Evolutionary conservation across 805 yeast genomes (phyloP).

Genomic region (Myxozyma lipomycoides): DNA sequence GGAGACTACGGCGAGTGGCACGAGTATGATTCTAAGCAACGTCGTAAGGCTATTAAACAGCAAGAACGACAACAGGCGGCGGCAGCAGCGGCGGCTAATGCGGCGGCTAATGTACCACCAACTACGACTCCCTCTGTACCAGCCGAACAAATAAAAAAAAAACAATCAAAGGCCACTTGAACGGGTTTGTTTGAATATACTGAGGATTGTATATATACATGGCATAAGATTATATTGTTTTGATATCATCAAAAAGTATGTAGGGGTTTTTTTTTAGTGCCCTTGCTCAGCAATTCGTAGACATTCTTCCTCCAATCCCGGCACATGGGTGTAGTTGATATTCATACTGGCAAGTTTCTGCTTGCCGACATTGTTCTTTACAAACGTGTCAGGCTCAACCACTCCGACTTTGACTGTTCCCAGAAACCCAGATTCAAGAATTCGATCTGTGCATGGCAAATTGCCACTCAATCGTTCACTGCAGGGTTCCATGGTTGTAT

Average conservation of each 20-base stretch:
- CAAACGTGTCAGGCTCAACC: slow-evolving; percentile 83
- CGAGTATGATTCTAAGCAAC: slow-evolving; percentile 88
- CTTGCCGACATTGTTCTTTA: slow-evolving; percentile 67
- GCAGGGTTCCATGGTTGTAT: slow-evolving; percentile 98
- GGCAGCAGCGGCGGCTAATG: slow-evolving; percentile 3
- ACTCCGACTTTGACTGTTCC: slow-evolving; percentile 86
- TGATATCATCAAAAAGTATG: neutral
- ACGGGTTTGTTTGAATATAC: too few species aligned
- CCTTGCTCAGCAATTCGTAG: slow-evolving; percentile 52
- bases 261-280: slow-evolving; percentile 7
- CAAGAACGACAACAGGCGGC: slow-evolving; percentile 27
- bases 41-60: slow-evolving; percentile 40
- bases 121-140: too few species aligned
- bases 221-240: too few species aligned
- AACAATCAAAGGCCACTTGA: too few species aligned
- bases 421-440: slow-evolving; percentile 53
- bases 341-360: slow-evolving; percentile 52
- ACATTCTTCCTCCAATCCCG: slow-evolving; percentile 75
- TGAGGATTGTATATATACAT: too few species aligned
- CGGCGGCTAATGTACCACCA: slow-evolving; percentile 2
- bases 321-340: slow-evolving; percentile 70
- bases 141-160: too few species aligned
- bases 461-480: slow-evolving; percentile 85
- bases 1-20: slow-evolving; percentile 79
- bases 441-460: slow-evolving; percentile 78